Percentiles rank a stretch among this genome's conserved stretches.
phyloP scores from a whole-genome alignment of 495 filamentous ascomycete genomes.

The Tuber calosporum region DNA sequence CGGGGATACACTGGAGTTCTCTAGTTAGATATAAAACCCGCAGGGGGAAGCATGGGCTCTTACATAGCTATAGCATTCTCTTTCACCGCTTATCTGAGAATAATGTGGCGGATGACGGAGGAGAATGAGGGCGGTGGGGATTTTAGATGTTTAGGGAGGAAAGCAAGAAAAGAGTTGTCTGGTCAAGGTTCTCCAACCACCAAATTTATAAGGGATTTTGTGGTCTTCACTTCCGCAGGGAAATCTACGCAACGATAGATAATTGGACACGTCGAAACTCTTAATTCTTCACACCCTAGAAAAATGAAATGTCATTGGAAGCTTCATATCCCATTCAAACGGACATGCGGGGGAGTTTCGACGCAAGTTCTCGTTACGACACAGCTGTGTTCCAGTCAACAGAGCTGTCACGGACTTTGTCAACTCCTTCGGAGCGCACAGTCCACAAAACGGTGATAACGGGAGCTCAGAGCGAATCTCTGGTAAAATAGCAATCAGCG shows the following conservation, averaged over 20 bases:
- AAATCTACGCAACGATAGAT: slow-evolving; percentile 4
- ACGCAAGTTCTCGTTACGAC: slow-evolving; percentile 1
- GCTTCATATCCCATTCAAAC: slow-evolving; percentile 3
- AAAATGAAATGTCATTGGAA: neutral
- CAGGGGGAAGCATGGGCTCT: neutral
- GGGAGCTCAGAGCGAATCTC: neutral
- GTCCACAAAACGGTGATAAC: neutral
- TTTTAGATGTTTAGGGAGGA: slow-evolving; percentile 9
- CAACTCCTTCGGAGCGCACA: neutral
- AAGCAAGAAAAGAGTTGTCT: slow-evolving; percentile 14
- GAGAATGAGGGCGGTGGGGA: slow-evolving; percentile 28
- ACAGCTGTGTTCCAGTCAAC: neutral
- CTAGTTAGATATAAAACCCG: neutral
- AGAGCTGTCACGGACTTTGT: neutral
- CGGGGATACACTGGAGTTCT: neutral
- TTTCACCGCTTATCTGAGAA: neutral
- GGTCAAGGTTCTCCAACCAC: slow-evolving; percentile 37
- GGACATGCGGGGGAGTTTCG: slow-evolving; percentile 1
- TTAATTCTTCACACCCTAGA: neutral
- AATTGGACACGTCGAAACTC: neutral
- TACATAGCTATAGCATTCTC: neutral
- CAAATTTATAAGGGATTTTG: slow-evolving; percentile 33
- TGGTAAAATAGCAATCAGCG: neutral
- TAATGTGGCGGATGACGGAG: slow-evolving; percentile 6
- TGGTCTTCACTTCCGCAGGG: neutral